Conservation (phyloP, 306 rosid genomes). For the Herpetospermum pedunculosum region DNA sequence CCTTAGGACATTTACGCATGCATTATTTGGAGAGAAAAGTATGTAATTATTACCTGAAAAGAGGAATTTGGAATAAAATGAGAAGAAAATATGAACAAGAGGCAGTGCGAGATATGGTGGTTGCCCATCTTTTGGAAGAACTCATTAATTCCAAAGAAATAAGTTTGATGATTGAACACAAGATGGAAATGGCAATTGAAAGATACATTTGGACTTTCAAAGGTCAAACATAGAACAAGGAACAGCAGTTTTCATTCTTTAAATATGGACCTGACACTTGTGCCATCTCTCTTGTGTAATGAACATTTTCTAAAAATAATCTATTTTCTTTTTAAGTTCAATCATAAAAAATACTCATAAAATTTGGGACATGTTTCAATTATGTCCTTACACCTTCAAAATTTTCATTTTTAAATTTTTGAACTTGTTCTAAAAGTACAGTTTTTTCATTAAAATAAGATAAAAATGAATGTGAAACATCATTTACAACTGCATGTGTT, state of each 20-base stretch:
- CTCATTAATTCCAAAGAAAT: slow-evolving; percentile 26
- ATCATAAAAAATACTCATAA: too few species aligned
- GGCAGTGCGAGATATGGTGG: slow-evolving; percentile 25
- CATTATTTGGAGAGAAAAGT: too few species aligned
- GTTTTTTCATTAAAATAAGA: too few species aligned
- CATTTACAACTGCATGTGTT: too few species aligned
- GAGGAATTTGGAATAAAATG: slow-evolving; percentile 69
- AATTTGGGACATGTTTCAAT: too few species aligned
- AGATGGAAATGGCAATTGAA: neutral
- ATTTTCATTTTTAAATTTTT: too few species aligned
- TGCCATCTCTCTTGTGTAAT: too few species aligned
- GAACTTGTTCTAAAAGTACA: too few species aligned
- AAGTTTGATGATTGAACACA: neutral
- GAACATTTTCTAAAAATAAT: neutral
- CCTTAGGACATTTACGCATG: too few species aligned
- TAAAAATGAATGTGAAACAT: too few species aligned
- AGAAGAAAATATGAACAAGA: slow-evolving; percentile 9
- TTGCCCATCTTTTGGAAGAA: slow-evolving; percentile 60
- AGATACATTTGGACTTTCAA: neutral
- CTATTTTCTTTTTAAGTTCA: neutral
- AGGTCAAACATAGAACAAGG: neutral
- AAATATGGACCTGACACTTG: neutral
- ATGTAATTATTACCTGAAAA: slow-evolving; percentile 99
- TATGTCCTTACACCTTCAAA: too few species aligned
- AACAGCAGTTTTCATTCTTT: neutral